These are phyloP conservation scores for Ceriops decandra DNA, from an alignment of 345 rosid genomes.

Conservation along the genomic window DNA sequence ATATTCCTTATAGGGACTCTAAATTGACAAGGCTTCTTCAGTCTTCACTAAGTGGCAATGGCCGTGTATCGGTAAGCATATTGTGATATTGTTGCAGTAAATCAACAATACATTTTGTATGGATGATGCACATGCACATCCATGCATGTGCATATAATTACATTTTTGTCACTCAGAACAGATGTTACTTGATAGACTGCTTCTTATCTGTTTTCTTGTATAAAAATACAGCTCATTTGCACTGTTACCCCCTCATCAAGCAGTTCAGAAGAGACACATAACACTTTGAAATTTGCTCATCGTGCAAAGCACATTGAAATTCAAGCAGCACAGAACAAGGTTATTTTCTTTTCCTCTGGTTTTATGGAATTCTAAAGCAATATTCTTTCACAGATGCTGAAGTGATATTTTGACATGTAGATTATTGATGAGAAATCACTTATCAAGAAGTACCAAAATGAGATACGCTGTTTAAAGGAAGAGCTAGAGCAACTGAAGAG, in stretches of 20 bases:
- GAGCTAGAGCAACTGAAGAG: slow-evolving; percentile 88
- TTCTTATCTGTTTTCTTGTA: slow-evolving; percentile 22
- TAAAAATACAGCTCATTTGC: slow-evolving; percentile 84
- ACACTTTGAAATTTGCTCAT: slow-evolving; percentile 97
- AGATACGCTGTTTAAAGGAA: slow-evolving; percentile 84
- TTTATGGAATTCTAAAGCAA: slow-evolving; percentile 6
- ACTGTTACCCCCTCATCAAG: slow-evolving; percentile 96
- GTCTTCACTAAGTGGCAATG: slow-evolving; percentile 96
- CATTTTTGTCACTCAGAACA: neutral
- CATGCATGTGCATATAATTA: neutral
- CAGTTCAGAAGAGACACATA: slow-evolving; percentile 95
- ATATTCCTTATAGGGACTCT: slow-evolving; percentile 98
- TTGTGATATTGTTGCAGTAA: slow-evolving; percentile 5
- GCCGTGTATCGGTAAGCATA: slow-evolving; percentile 92
- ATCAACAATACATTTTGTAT: slow-evolving; percentile 1
- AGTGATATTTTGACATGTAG: slow-evolving; percentile 42
- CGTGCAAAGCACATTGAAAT: slow-evolving; percentile 99
- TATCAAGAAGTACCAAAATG: slow-evolving; percentile 93
- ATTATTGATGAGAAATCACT: slow-evolving; percentile 97
- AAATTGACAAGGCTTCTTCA: slow-evolving; percentile 96
- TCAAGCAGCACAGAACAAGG: slow-evolving; percentile 94
- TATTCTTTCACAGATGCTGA: slow-evolving; percentile 8
- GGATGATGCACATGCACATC: neutral
- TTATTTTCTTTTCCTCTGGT: slow-evolving; percentile 14
- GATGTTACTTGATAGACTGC: neutral